Conservation (phyloP, 768 basidiomycete genomes). For the Rickenella mellea region DNA sequence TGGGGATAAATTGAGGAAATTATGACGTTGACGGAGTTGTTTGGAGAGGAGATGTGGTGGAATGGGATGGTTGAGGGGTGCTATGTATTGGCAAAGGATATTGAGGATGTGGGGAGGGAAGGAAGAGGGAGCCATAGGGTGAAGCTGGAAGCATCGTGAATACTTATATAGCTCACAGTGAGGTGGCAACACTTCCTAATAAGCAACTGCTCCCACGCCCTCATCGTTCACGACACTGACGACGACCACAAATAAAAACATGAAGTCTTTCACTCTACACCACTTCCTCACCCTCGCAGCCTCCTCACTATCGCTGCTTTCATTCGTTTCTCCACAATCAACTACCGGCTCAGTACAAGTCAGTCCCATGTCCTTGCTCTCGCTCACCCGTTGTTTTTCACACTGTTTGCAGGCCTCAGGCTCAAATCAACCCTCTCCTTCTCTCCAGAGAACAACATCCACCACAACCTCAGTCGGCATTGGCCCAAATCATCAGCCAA, state of each 20-base stretch:
- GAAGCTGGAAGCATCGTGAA: constrained; percentile 1
- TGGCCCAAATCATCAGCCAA: constrained; percentile 30
- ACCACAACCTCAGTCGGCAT: constrained; percentile 27
- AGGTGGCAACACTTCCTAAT: neutral
- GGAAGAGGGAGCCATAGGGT: constrained; percentile 24
- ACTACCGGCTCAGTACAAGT: constrained; percentile 2
- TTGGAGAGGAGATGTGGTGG: constrained; percentile 23
- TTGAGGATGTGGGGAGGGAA: constrained; percentile 31
- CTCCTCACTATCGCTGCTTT: constrained; percentile 31
- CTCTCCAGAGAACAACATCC: constrained; percentile 25
- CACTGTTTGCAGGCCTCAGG: constrained; percentile 1
- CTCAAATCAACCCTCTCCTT: constrained; percentile 18
- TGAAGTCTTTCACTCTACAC: constrained; percentile 6
- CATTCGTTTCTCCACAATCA: constrained; percentile 33
- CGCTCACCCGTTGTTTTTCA: no score
- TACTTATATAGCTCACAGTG: neutral
- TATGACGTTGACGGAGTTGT: constrained; percentile 5
- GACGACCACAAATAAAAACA: no score
- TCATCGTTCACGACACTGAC: neutral
- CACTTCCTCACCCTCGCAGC: constrained; percentile 17
- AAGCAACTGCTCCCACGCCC: neutral
- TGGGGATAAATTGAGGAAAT: constrained; percentile 46
- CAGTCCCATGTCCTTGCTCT: no score
- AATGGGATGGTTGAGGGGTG: constrained; percentile 38
- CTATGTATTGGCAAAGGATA: constrained; percentile 48